Evolutionary conservation across 2,329 filamentous ascomycete species (phyloP).

Genomic region (Cordyceps fumosorosea): DNA sequence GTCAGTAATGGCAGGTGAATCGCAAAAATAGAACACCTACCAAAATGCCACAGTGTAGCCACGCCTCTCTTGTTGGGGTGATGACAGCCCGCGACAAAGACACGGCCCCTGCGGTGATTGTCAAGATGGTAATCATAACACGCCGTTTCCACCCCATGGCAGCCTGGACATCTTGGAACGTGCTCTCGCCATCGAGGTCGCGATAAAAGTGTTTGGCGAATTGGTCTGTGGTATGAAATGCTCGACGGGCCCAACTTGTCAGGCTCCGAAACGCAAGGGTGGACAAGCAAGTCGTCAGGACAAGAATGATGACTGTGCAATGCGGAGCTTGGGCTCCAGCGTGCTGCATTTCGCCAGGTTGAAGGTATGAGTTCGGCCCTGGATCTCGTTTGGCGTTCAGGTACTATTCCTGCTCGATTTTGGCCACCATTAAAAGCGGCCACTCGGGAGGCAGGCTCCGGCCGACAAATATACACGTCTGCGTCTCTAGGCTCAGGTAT

Average conservation of each 20-base stretch:
- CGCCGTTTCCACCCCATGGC: neutral
- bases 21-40: neutral
- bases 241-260: neutral
- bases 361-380: neutral
- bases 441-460: neutral
- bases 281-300: neutral
- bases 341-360: neutral
- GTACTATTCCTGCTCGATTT: neutral
- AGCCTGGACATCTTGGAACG: neutral
- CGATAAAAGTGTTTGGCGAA: neutral
- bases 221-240: neutral
- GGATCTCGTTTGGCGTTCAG: neutral
- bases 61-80: neutral
- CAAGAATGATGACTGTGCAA: neutral
- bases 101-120: neutral
- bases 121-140: neutral
- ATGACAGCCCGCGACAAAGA: neutral
- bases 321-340: neutral
- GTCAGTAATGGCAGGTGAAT: neutral
- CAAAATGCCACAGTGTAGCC: neutral
- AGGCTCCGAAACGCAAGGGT: neutral
- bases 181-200: neutral
- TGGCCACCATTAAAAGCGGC: neutral
- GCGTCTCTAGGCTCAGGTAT: neutral
- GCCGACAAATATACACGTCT: neutral